These are phyloP conservation scores for Fusarium avenaceum DNA, from an alignment of 2,329 filamentous ascomycete genomes.

Conservation along the genomic window DNA sequence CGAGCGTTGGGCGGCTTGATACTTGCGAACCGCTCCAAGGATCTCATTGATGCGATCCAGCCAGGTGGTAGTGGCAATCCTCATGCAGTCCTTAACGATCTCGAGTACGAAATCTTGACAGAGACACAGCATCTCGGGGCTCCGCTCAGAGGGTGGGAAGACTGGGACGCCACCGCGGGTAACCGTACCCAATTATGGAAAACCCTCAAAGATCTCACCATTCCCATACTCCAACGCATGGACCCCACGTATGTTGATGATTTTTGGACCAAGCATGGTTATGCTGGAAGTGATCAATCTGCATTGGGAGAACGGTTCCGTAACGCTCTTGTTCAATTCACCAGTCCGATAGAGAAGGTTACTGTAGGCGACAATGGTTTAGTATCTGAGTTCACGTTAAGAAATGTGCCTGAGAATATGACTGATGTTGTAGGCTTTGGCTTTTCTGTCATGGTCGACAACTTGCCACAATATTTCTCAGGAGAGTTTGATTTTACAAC, in stretches of 20 bases:
- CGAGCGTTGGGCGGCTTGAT: constrained; percentile 26
- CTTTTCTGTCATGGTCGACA: background rate
- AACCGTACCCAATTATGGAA: constrained; percentile 6
- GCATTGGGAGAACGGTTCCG: constrained; percentile 25
- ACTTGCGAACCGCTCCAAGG: background rate
- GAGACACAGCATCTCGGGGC: background rate
- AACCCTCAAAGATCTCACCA: background rate
- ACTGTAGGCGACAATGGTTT: background rate
- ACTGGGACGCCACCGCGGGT: background rate
- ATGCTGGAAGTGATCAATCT: constrained; percentile 26
- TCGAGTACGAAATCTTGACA: background rate
- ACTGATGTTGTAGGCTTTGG: background rate
- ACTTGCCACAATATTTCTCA: background rate
- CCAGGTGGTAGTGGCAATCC: constrained; percentile 2
- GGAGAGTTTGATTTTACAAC: background rate
- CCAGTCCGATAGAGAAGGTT: background rate
- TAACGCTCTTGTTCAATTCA: background rate
- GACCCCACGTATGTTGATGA: constrained; percentile 1
- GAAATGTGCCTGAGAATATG: background rate
- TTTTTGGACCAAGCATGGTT: constrained; percentile 6
- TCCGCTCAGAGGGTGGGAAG: constrained; percentile 5
- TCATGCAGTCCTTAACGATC: background rate
- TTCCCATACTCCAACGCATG: background rate
- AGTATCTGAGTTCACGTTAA: background rate
- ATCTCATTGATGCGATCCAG: background rate